Base-by-base conservation (phyloP, 1,284 basidiomycete species). In the Ustilago trichophora region DNA sequence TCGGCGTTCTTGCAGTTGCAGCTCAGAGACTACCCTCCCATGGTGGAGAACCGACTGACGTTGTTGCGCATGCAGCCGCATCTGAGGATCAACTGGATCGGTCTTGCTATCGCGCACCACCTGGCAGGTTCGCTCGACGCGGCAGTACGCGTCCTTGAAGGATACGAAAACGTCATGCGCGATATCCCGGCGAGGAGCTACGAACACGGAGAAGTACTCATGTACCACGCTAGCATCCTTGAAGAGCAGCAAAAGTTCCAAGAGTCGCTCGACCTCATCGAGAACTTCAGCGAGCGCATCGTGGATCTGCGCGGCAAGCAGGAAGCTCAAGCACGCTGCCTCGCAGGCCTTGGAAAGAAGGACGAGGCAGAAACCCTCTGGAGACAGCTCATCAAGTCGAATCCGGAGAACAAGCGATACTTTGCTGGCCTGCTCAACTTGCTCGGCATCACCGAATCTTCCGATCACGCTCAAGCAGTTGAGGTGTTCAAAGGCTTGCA, bases 1-100 rank as follows among this genome's bases (percentile, higher is more conserved):
- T 88, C 92, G 0, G 92, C 93, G 5, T 88, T 91, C 48, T 86
- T 99, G 26, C 90, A 94, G 76, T 89, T 92, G 0, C 93, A 98
- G 76, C 87, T 94, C n/a, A 88, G 96, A 33, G 85, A 90, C 49
- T 97, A 88, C 82, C 88, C 90, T 38, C 85, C 85, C 3, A 87
- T 96, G 29, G 87, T 94, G 35, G 90, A 94, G 55, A 91, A 91
- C 2, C 88, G 96, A 6, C 87, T 91, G 73, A 88, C 88, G 15
- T 87, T 97, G 55, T 86, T 98, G 29, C 86, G 86, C 46, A 83
- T 92, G 21, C 89, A 95, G 21, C 93, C 95, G 0, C 89, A 90
- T 59, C 83, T 91, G 21, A 89, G 95, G 12, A 87, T 90, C 53
- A 91, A 93, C 80, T 99, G 96, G 96, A 84, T 94, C 46, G 91